Conservation (phyloP, 2,329 filamentous ascomycete species). For the Cladosporium sp. region DNA sequence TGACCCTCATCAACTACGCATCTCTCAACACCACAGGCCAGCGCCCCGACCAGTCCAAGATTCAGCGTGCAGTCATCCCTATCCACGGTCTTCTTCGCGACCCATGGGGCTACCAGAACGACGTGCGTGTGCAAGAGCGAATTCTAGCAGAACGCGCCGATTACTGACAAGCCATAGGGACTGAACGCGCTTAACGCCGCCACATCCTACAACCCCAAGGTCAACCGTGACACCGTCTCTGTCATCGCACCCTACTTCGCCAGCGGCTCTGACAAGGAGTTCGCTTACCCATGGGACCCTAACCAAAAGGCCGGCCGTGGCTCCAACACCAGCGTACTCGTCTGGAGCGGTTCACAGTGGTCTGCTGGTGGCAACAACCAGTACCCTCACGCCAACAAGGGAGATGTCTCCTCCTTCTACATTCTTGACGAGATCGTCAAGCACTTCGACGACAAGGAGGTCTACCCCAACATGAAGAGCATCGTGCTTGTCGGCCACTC, state of each 20-base stretch:
- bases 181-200: slow-evolving; percentile 35
- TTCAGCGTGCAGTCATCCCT: slow-evolving; percentile 36
- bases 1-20: slow-evolving; percentile 39
- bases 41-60: slow-evolving; percentile 30
- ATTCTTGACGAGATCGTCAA: slow-evolving; percentile 38
- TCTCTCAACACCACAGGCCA: slow-evolving; percentile 29
- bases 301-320: slow-evolving; percentile 30
- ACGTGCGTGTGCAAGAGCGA: slow-evolving; percentile 22
- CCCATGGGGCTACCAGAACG: slow-evolving; percentile 32
- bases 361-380: slow-evolving; percentile 38
- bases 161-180: slow-evolving; percentile 26
- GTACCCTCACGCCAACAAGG: slow-evolving; percentile 32
- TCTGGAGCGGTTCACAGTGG: slow-evolving; percentile 40
- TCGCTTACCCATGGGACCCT: slow-evolving; percentile 38
- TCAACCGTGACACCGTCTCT: slow-evolving; percentile 35
- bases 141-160: neutral
- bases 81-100: slow-evolving; percentile 36
- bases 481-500: slow-evolving; percentile 42
- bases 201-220: slow-evolving; percentile 28
- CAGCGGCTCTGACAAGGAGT: slow-evolving; percentile 38
- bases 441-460: slow-evolving; percentile 36
- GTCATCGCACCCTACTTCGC: slow-evolving; percentile 40
- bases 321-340: slow-evolving; percentile 37
- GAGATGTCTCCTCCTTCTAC: slow-evolving; percentile 34
- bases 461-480: slow-evolving; percentile 40